Evolutionary conservation across 2,329 filamentous ascomycete species (phyloP), one percentile per base, ranked within the genome.

Genomic region (Botryotinia convoluta): DNA sequence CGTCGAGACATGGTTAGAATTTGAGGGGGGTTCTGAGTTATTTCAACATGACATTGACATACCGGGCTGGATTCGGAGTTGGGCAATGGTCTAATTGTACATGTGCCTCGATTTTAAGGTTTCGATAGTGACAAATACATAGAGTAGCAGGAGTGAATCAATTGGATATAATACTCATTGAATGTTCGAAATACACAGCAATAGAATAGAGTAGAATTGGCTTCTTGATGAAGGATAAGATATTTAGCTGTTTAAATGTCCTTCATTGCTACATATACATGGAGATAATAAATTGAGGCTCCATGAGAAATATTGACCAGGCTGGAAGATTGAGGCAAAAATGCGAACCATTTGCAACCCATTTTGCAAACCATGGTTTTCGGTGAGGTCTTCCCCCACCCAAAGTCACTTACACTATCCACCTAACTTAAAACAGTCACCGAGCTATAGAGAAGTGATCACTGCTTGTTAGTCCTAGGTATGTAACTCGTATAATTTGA

Each of bases 51-150:
- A 29, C 65, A 44, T 57, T 14, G 48, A 68, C 65, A 18, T 57
- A 69, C 65, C 65, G 48, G 48, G 26, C 35, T 57, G 48, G 37
- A 18, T 69, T 39, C 37, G 35, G 35, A 68, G 10, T 57, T 29
- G 16, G 37, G 54, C 22, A 26, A 39, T 20, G 35, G 26, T 8
- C 18, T 68, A 8, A 32, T 39, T 37, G 35, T 16, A 57, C 48
- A 57, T 68, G 65, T 51, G 65, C 65, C 65, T 68, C 4, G 29
- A 22, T 32, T 57, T 6, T 68, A 14, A 57, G 65, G 65, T 18
- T 68, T 8, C 6, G 4, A n/a, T 20, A 8, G 1, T 42, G 42
- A 67, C 22, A 67, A 39, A 54, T 39, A 14, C 26, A 7, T 67
- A 1, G 5, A 26, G 4, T 6, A 7, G 29, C 32, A 22, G 29